phyloP scores from a whole-genome alignment of 768 basidiomycete species.

The Kwoniella bestiolae region DNA sequence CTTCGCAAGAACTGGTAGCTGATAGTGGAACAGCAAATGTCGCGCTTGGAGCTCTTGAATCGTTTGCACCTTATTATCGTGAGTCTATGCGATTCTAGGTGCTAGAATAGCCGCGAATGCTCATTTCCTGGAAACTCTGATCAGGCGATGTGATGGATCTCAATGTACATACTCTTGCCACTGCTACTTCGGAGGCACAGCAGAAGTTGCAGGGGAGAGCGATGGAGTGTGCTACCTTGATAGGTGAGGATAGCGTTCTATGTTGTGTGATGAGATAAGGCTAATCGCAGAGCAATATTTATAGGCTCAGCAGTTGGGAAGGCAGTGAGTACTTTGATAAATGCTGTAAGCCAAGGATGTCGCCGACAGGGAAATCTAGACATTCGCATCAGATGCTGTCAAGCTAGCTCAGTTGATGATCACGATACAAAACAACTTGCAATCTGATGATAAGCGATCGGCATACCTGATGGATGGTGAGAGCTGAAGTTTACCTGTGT shows the following conservation, averaged over 20 bases:
- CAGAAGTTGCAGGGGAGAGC: slow-evolving; percentile 72
- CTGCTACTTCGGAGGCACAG: slow-evolving; percentile 71
- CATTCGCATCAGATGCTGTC: slow-evolving; percentile 75
- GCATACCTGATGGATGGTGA: slow-evolving; percentile 65
- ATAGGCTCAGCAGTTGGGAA: slow-evolving; percentile 83
- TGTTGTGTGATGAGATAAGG: background rate
- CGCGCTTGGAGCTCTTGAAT: slow-evolving; percentile 78
- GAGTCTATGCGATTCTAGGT: background rate
- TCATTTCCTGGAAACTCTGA: background rate
- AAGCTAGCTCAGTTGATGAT: slow-evolving; percentile 74
- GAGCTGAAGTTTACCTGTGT: too few species aligned
- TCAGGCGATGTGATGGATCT: slow-evolving; percentile 71
- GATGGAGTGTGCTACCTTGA: slow-evolving; percentile 87
- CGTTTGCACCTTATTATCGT: slow-evolving; percentile 62
- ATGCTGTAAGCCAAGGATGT: background rate
- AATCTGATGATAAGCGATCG: slow-evolving; percentile 71
- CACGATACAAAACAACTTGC: slow-evolving; percentile 73
- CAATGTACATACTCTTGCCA: slow-evolving; percentile 72
- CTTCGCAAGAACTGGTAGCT: background rate
- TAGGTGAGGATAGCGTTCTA: slow-evolving; percentile 63
- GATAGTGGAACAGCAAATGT: slow-evolving; percentile 67
- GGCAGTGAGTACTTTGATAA: slow-evolving; percentile 43
- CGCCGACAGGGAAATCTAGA: too few species aligned
- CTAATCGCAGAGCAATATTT: background rate
- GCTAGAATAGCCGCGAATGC: background rate